phyloP scores from a whole-genome alignment of 2,329 filamentous ascomycete genomes.

The Xylaria sp. region DNA sequence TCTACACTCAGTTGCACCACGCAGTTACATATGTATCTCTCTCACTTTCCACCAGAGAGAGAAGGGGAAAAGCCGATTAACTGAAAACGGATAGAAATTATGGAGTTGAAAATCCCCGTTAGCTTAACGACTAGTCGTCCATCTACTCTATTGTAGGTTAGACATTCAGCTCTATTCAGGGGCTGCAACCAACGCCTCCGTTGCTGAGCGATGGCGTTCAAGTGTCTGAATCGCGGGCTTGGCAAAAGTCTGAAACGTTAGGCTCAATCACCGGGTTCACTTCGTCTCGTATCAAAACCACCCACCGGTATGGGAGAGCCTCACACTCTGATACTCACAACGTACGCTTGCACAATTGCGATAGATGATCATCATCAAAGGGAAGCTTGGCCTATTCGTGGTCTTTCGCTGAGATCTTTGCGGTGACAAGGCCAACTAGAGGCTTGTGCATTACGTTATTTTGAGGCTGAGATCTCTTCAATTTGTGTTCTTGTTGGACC shows the following conservation, averaged over 20 bases:
- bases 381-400: not conserved
- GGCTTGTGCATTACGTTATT: not conserved
- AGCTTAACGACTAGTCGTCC: not conserved
- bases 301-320: not conserved
- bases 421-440: not conserved
- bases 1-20: too few species aligned
- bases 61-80: not conserved
- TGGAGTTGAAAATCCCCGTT: not conserved
- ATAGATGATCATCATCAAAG: not conserved
- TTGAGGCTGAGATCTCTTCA: not conserved
- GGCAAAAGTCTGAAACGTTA: constrained; percentile 26
- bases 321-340: too few species aligned
- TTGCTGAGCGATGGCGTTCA: not conserved
- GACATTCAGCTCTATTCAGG: not conserved
- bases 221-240: constrained; percentile 15
- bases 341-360: too few species aligned
- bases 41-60: too few species aligned
- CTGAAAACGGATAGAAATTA: not conserved
- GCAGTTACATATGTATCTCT: too few species aligned
- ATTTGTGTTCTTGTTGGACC: not conserved
- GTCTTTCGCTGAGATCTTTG: not conserved
- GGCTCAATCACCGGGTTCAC: constrained; percentile 5
- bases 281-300: constrained; percentile 4
- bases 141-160: not conserved
- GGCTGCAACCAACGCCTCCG: not conserved